Evolutionary conservation across 73 alveolate species (phyloP), one percentile per base, ranked within the genome.

Genomic region (Uronychia binucleata): DNA sequence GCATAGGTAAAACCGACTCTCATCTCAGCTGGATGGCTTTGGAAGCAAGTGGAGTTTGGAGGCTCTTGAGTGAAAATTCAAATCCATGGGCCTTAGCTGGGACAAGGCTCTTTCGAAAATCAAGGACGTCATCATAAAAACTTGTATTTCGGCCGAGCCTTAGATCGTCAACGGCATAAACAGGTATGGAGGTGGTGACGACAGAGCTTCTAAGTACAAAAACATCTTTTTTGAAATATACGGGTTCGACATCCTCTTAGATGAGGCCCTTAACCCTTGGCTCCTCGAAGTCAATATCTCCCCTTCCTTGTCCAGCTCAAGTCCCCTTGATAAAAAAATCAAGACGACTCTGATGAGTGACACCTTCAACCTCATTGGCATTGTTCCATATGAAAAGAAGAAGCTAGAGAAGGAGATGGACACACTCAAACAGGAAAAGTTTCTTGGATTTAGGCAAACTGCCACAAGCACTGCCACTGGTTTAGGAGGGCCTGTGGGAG

Each of bases 221-320:
- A 83, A 88, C 27, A 92, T 83, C 77, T 90, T 91, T 81, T 93
- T 90, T 86, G 96, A 93, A 79, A 75, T 93, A 30, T 86, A 90
- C 77, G 99, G 99, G 26, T 96, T 97, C 74, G 99, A 97, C 88
- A 94, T 97, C 30, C 82, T 97, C 78, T 88, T 97, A 26, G 99
- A 94, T 85, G 94, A 90, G 28, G 74, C 80, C 31, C 83, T 97
- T 60, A 93, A 94, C 74, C 99, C 99, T 1, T 97, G 98, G 98
- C 83, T 97, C 5, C 88, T 97, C 27, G 99, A 97, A 87, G 97
- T 97, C 34, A 97, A 97, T 86, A 89, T 92, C 30, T 85, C 93
- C 31, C 99, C 99, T 0, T 89, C 97, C 1, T 85, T 97, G 1
- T 94, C 94, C 80, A 94, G 96, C 75, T 93, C 92, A 89, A 86